These are phyloP conservation scores for Zygosaccharomyces sapae DNA, from an alignment of 1,139 yeast species.

Conservation along the genomic window DNA sequence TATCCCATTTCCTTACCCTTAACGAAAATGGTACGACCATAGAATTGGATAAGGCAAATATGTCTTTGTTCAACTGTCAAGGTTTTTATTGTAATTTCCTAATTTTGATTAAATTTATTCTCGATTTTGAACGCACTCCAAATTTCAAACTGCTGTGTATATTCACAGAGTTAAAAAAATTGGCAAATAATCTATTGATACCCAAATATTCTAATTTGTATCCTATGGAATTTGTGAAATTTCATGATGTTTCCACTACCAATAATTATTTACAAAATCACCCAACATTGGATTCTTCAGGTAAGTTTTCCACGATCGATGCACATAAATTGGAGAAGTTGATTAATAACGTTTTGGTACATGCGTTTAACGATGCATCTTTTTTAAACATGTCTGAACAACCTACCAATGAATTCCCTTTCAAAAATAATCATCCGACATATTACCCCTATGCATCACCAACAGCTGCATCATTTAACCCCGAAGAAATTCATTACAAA, in stretches of 20 bases:
- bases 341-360: conserved; percentile 31
- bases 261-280: conserved; percentile 11
- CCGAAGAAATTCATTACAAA: background rate
- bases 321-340: conserved; percentile 27
- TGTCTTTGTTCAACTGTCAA: conserved; percentile 36
- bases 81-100: conserved; percentile 38
- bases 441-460: conserved; percentile 10
- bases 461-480: background rate
- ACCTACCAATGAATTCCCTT: conserved; percentile 21
- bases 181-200: conserved; percentile 29
- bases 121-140: conserved; percentile 38
- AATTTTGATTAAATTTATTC: conserved; percentile 36
- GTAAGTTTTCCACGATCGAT: conserved; percentile 15
- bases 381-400: conserved; percentile 31
- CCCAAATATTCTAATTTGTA: conserved; percentile 26
- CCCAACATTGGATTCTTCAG: conserved; percentile 4
- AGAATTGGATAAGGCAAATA: conserved; percentile 22
- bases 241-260: conserved; percentile 12
- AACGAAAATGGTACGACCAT: conserved; percentile 15
- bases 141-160: conserved; percentile 34
- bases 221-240: conserved; percentile 24
- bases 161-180: conserved; percentile 32
- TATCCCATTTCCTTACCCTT: conserved; percentile 23
- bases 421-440: conserved; percentile 15
- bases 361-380: conserved; percentile 34